A percentile compares a stretch with the other conserved stretches of the same genome.
Conservation (phyloP, 176 grass and related monocot species). For the Tuctoria greenei region DNA sequence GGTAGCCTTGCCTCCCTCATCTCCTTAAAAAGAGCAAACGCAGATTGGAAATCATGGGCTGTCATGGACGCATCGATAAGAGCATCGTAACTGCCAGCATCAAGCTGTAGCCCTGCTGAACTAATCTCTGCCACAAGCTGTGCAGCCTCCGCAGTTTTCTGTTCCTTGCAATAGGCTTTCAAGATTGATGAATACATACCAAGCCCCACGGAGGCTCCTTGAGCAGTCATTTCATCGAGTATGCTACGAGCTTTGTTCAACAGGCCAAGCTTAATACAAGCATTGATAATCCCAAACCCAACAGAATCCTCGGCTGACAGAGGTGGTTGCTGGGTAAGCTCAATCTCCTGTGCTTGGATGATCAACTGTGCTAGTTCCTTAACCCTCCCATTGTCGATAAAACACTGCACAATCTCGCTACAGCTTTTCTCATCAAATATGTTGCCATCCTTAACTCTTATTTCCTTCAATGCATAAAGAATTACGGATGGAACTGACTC, state of each 20-base stretch:
- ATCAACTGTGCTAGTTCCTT: slow-evolving; percentile 77
- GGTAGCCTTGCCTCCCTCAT: slow-evolving; percentile 86
- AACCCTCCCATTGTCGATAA: slow-evolving; percentile 53
- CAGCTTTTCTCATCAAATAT: slow-evolving; percentile 58
- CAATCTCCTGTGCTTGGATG: slow-evolving; percentile 77
- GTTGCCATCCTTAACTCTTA: slow-evolving; percentile 33
- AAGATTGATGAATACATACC: slow-evolving; percentile 84
- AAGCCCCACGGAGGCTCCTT: slow-evolving; percentile 69
- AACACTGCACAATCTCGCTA: slow-evolving; percentile 55
- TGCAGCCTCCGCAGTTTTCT: slow-evolving; percentile 81
- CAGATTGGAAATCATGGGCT: slow-evolving; percentile 86
- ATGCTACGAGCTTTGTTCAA: slow-evolving; percentile 84
- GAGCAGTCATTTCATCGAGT: slow-evolving; percentile 83
- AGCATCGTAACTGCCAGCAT: slow-evolving; percentile 76
- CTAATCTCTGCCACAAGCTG: slow-evolving; percentile 86
- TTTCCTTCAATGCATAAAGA: slow-evolving; percentile 60
- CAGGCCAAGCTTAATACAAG: slow-evolving; percentile 72
- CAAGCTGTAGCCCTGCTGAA: slow-evolving; percentile 64
- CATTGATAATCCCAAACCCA: slow-evolving; percentile 85
- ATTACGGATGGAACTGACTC: slow-evolving; percentile 62
- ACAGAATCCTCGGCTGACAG: slow-evolving; percentile 51
- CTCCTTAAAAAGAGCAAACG: slow-evolving; percentile 92
- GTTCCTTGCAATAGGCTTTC: slow-evolving; percentile 93
- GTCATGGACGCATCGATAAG: slow-evolving; percentile 95
- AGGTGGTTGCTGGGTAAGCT: slow-evolving; percentile 36